phyloP scores from a whole-genome alignment of 169 alveolate species.

The Plasmodium fragile region DNA sequence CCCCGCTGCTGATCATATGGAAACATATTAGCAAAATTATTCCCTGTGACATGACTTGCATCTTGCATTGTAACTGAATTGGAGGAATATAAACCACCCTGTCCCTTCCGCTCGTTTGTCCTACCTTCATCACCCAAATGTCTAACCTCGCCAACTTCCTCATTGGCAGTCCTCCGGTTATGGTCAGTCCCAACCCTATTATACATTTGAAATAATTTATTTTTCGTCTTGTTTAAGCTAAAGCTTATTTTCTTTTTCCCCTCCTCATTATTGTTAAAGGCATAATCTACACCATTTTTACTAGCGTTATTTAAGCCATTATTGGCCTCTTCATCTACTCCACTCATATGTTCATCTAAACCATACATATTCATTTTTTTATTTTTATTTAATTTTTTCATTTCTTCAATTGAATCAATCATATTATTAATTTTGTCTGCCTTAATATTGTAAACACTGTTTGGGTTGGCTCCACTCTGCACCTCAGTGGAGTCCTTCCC shows the following conservation, averaged over 20 bases:
- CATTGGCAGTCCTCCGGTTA: slow-evolving; percentile 9
- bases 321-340: background rate
- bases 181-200: background rate
- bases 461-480: background rate
- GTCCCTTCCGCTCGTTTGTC: background rate
- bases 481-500: background rate
- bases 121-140: slow-evolving; percentile 27
- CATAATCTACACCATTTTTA: background rate
- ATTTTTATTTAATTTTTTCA: slow-evolving; percentile 53
- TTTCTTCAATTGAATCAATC: slow-evolving; percentile 69
- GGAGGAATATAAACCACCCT: background rate
- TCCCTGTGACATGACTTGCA: background rate
- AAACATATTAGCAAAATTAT: background rate
- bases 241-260: slow-evolving; percentile 58
- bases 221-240: slow-evolving; percentile 45
- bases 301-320: background rate
- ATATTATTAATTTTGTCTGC: slow-evolving; percentile 66
- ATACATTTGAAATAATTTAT: slow-evolving; percentile 52
- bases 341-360: background rate
- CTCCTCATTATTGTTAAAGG: slow-evolving; percentile 25
- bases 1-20: background rate
- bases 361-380: background rate
- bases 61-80: background rate
- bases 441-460: slow-evolving; percentile 26
- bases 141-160: slow-evolving; percentile 22